These are phyloP conservation scores for Quercus phellos DNA, from an alignment of 331 rosid species.

Conservation along the genomic window DNA sequence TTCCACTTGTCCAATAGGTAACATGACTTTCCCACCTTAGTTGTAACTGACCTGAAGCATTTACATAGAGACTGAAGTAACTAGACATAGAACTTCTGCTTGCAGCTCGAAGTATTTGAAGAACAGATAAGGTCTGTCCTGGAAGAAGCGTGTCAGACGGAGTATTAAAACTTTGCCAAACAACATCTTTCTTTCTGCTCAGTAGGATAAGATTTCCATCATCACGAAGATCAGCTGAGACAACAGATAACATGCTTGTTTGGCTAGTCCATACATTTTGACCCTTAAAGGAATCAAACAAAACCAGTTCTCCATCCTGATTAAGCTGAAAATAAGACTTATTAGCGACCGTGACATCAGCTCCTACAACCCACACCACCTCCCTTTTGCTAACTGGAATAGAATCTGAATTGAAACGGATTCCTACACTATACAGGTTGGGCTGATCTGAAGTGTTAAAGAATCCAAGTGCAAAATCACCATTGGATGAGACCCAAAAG, in stretches of 20 bases:
- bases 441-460: conserved; percentile 48
- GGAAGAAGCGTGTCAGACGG: conserved; percentile 82
- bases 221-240: conserved; percentile 51
- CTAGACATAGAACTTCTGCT: conserved; percentile 44
- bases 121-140: conserved; percentile 55
- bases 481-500: conserved; percentile 64
- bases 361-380: conserved; percentile 70
- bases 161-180: conserved; percentile 72
- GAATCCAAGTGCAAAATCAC: conserved; percentile 71
- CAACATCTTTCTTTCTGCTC: conserved; percentile 30
- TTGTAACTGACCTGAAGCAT: conserved; percentile 57
- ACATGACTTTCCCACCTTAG: conserved; percentile 67
- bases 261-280: conserved; percentile 45
- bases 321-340: conserved; percentile 55
- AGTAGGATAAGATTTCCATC: conserved; percentile 69
- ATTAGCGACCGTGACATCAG: conserved; percentile 44
- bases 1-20: conserved; percentile 58
- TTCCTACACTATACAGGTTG: conserved; percentile 52
- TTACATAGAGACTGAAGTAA: conserved; percentile 63
- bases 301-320: conserved; percentile 47
- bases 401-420: conserved; percentile 60
- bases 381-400: conserved; percentile 46
- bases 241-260: conserved; percentile 40
- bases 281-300: conserved; percentile 52
- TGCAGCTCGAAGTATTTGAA: conserved; percentile 52